These are phyloP conservation scores for Kwoniella europaea DNA, from an alignment of 768 basidiomycete species.

Conservation along the genomic window DNA sequence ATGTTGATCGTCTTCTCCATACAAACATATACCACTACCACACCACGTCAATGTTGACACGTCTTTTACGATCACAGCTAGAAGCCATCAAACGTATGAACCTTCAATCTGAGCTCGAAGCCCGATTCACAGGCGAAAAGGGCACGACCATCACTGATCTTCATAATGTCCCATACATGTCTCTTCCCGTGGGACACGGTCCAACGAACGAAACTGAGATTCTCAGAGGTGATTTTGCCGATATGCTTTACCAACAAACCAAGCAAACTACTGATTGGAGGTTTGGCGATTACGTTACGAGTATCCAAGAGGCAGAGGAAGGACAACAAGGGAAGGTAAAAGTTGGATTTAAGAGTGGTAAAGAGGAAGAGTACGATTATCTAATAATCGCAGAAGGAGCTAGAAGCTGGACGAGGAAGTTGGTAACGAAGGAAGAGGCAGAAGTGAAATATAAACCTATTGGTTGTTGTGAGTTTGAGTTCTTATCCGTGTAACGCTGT, in stretches of 20 bases:
- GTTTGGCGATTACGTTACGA: slow-evolving; percentile 39
- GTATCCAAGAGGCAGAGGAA: slow-evolving; percentile 29
- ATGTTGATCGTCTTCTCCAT: too few species aligned
- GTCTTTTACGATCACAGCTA: background rate
- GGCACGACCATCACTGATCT: slow-evolving; percentile 39
- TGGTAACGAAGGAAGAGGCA: slow-evolving; percentile 15
- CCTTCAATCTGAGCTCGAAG: slow-evolving; percentile 25
- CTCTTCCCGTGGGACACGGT: slow-evolving; percentile 23
- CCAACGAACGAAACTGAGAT: slow-evolving; percentile 51
- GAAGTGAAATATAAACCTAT: slow-evolving; percentile 17
- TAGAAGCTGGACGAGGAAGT: slow-evolving; percentile 17
- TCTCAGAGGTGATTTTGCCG: slow-evolving; percentile 45
- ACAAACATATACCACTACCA: too few species aligned
- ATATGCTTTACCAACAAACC: slow-evolving; percentile 37
- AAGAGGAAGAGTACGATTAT: slow-evolving; percentile 34
- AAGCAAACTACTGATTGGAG: slow-evolving; percentile 30
- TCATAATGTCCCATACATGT: slow-evolving; percentile 24
- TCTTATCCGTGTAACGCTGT: too few species aligned
- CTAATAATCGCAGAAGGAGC: slow-evolving; percentile 47
- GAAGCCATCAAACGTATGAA: slow-evolving; percentile 43
- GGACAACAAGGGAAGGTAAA: slow-evolving; percentile 19
- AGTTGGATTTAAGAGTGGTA: slow-evolving; percentile 41
- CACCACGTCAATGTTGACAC: background rate
- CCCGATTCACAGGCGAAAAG: slow-evolving; percentile 33
- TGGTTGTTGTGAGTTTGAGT: slow-evolving; percentile 18